A percentile compares a stretch with the other conserved stretches of the same genome.
Conservation (phyloP, 116 monocot genomes). For the Iris pallida region DNA sequence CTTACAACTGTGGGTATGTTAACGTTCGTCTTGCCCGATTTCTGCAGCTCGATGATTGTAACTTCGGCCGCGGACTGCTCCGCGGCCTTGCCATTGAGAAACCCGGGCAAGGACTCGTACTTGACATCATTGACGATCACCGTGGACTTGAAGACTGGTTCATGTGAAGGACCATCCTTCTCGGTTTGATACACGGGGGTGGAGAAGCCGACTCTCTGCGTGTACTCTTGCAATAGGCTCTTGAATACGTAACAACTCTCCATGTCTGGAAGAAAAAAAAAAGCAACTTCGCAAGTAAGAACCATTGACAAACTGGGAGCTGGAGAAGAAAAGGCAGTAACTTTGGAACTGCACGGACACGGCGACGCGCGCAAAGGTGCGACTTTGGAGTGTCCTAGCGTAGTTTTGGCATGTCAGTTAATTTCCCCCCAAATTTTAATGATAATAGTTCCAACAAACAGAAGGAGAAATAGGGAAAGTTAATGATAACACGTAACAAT, state of each 20-base stretch:
- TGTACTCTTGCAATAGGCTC: slow-evolving; percentile 90
- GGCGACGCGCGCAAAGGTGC: too few relatives aligned
- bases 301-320: too few relatives aligned
- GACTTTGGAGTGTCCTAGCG: too few relatives aligned
- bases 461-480: too few relatives aligned
- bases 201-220: slow-evolving; percentile 58
- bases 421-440: too few relatives aligned
- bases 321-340: too few relatives aligned
- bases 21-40: slow-evolving; percentile 42
- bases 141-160: slow-evolving; percentile 79
- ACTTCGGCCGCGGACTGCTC: slow-evolving; percentile 95
- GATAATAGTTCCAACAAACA: too few relatives aligned
- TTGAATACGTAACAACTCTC: slow-evolving; percentile 60
- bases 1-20: slow-evolving; percentile 73
- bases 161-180: slow-evolving; percentile 93
- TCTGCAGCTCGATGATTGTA: slow-evolving; percentile 66
- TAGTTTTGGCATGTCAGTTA: too few relatives aligned
- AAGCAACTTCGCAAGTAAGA: too few relatives aligned
- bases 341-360: too few relatives aligned
- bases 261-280: too few relatives aligned
- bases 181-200: slow-evolving; percentile 83
- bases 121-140: slow-evolving; percentile 68
- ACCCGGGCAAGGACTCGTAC: slow-evolving; percentile 82
- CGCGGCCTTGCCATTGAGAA: slow-evolving; percentile 82
- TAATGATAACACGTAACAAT: too few relatives aligned